Evolutionary conservation across 768 basidiomycete genomes (phyloP), one percentile per base, ranked within the genome.

Genomic region (Tricholoma hemisulphureum): DNA sequence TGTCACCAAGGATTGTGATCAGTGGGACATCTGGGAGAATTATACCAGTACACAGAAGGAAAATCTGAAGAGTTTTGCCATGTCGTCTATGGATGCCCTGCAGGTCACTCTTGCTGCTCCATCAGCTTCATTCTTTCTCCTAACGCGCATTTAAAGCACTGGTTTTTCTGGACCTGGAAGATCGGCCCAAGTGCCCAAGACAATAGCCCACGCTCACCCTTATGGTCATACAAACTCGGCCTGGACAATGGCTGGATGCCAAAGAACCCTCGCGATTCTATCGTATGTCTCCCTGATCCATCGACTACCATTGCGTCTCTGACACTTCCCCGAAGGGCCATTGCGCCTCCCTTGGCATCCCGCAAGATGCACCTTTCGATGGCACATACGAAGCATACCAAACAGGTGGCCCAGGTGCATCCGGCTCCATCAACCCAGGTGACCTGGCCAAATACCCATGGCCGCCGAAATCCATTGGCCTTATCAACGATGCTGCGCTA

Each of bases 181-280:
- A n/a, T n/a, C n/a, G n/a, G n/a, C n/a, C n/a, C n/a, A n/a, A n/a
- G n/a, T n/a, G n/a, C n/a, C n/a, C n/a, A n/a, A n/a, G n/a, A n/a
- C n/a, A n/a, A n/a, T n/a, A n/a, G n/a, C n/a, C n/a, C n/a, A n/a
- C n/a, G n/a, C n/a, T 31, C 75, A 1, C 77, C 77, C 4, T 60
- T 72, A 18, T 79, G 77, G 77, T 75, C 75, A 0, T 79, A 79
- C 58, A 69, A 75, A 56, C 71, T 77, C 1, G 76, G 76, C 3
- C 77, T 93, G 53, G 72, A 83, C 61, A 74, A 87, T 31, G 93
- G 91, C 48, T n/a, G n/a, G n/a, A n/a, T n/a, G n/a, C n/a, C n/a
- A n/a, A n/a, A n/a, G n/a, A n/a, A n/a, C n/a, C n/a, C 48, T 21
- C 48, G 48, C 20, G 16, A 49, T 16, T 4, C 48, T 2, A 11